Evolutionary conservation across 2,329 filamentous ascomycete genomes (phyloP).

Genomic region (Mycosphaerella sp.): DNA sequence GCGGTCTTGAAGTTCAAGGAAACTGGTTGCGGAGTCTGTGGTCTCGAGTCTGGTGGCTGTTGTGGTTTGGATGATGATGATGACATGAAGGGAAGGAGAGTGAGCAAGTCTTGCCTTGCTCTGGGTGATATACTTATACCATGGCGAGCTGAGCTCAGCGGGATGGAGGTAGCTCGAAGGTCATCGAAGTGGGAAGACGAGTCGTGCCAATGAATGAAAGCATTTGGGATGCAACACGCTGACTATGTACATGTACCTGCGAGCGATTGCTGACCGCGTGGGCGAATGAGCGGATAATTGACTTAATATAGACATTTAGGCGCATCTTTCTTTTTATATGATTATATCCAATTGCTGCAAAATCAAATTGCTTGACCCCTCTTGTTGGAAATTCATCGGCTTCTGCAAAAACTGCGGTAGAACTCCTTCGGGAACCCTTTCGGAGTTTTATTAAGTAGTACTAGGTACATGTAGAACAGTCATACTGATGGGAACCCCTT

Average conservation of each 20-base stretch:
- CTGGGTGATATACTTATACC: conserved; percentile 16
- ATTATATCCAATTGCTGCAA: no score
- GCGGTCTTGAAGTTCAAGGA: conserved; percentile 24
- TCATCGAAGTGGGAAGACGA: neutral
- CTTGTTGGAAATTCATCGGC: no score
- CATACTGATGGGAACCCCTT: no score
- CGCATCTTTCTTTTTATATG: neutral
- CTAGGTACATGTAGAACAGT: no score
- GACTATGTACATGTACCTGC: no score
- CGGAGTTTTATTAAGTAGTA: no score
- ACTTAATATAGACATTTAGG: neutral
- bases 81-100: conserved; percentile 18
- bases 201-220: conserved; percentile 3
- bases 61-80: conserved; percentile 15
- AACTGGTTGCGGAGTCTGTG: conserved; percentile 4
- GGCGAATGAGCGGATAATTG: neutral
- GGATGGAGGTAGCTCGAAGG: conserved; percentile 3
- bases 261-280: conserved; percentile 1
- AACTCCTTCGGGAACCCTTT: no score
- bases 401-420: no score
- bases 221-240: no score
- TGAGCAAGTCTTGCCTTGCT: neutral
- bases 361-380: no score
- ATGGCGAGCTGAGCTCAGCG: neutral
- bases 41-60: conserved; percentile 1